These are phyloP conservation scores for Geranomyces variabilis DNA, from an alignment of 192 early-diverging fungal genomes.

Conservation along the genomic window DNA sequence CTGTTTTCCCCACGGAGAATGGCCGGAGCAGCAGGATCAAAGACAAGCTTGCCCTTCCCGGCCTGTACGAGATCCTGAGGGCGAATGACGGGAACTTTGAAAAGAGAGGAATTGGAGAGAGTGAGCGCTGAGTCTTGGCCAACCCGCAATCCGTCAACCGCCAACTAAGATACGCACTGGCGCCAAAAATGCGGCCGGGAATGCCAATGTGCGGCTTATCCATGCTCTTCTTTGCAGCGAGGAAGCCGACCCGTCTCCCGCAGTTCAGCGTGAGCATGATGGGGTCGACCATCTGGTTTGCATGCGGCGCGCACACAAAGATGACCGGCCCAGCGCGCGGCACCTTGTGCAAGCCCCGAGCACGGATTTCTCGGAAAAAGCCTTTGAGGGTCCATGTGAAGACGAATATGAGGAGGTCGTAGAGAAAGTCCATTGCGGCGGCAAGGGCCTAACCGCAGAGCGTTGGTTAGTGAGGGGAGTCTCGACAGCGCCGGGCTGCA, in stretches of 20 bases:
- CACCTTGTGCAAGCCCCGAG: slow-evolving; percentile 79
- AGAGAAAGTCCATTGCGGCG: slow-evolving; percentile 22
- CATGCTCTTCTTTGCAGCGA: slow-evolving; percentile 83
- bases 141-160: too few relatives aligned
- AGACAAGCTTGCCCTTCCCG: slow-evolving; percentile 73
- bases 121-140: too few relatives aligned
- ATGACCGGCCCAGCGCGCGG: slow-evolving; percentile 89
- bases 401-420: slow-evolving; percentile 22
- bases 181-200: slow-evolving; percentile 73
- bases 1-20: slow-evolving; percentile 70
- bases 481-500: too few relatives aligned
- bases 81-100: slow-evolving; percentile 84
- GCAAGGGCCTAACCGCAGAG: too few relatives aligned
- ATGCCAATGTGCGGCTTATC: slow-evolving; percentile 79
- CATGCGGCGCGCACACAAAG: slow-evolving; percentile 74
- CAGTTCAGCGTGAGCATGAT: slow-evolving; percentile 84
- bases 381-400: slow-evolving; percentile 34
- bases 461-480: too few relatives aligned
- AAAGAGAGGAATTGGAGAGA: too few relatives aligned
- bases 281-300: slow-evolving; percentile 90
- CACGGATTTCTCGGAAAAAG: slow-evolving; percentile 85
- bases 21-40: slow-evolving; percentile 73
- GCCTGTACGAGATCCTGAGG: slow-evolving; percentile 84
- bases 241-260: slow-evolving; percentile 54
- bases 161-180: slow-evolving; percentile 79